Evolutionary conservation across 73 alveolate species (phyloP), one percentile per base, ranked within the genome.

Genomic region (Paramecium sonneborni): DNA sequence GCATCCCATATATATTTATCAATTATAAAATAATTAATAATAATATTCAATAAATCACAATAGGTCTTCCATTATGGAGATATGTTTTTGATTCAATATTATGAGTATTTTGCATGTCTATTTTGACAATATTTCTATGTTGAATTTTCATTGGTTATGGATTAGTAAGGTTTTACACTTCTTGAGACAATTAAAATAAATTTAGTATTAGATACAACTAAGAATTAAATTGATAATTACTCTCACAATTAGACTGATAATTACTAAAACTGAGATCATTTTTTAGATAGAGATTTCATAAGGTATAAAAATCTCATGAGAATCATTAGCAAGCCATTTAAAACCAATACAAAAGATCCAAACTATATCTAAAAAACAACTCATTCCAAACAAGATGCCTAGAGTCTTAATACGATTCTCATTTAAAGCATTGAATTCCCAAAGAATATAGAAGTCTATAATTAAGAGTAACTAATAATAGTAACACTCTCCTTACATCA

Each of bases 21-120:
- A 62, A 30, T 62, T 62, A 52, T 52, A 52, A 52, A 52, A 48
- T 48, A 48, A 48, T 48, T 52, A 52, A 52, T 52, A 52, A 52
- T n/a, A 52, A 52, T 52, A 30, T 62, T 62, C 84, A 62, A 62
- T 62, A 62, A 62, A 62, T 62, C 48, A 62, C 84, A 26, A 62
- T 62, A 23, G 84, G 84, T 62, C 84, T 15, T 30, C 84, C 84
- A 62, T 62, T 62, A 62, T 62, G 84, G 39, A 62, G 84, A 12
- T 62, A 62, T 3, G 84, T 62, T 62, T 62, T 62, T 5, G 84
- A 62, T 26, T 62, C 84, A 62, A 62, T 30, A 62, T 62, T 62
- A 62, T 52, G 68, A n/a, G 84, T 30, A 32, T 62, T 62, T 26
- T 62, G 9, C 84, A 62, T 62, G 24, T 62, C 84, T 62, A 62